These are phyloP conservation scores for Camptophora hylomeconis DNA, from an alignment of 2,329 filamentous ascomycete genomes.

Conservation along the genomic window DNA sequence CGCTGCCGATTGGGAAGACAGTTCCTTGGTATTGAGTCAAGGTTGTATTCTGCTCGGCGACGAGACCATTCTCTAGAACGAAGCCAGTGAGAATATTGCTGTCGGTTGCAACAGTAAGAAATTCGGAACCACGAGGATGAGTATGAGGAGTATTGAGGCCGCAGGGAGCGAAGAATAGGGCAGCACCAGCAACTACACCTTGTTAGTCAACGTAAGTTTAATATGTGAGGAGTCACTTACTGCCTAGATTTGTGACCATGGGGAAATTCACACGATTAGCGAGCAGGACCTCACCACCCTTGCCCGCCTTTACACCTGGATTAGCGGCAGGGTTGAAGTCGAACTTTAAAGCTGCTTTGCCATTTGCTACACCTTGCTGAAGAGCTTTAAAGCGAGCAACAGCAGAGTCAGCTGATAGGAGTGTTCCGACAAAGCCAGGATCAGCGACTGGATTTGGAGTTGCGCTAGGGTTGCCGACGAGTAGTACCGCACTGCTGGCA, in stretches of 20 bases:
- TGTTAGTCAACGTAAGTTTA: neutral
- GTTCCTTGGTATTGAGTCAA: slow-evolving; percentile 31
- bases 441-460: slow-evolving; percentile 11
- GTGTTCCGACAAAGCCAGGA: slow-evolving; percentile 13
- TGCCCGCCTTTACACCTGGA: slow-evolving; percentile 11
- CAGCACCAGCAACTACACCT: slow-evolving; percentile 29
- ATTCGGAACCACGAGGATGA: slow-evolving; percentile 36
- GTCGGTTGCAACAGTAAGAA: slow-evolving; percentile 32
- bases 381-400: slow-evolving; percentile 14
- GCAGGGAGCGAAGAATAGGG: slow-evolving; percentile 23
- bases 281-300: slow-evolving; percentile 19
- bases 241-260: slow-evolving; percentile 15
- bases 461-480: slow-evolving; percentile 10
- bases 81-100: slow-evolving; percentile 29
- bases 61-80: slow-evolving; percentile 34
- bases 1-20: slow-evolving; percentile 33
- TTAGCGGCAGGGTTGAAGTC: slow-evolving; percentile 18
- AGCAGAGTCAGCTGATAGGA: slow-evolving; percentile 13
- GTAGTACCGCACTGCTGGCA: too few species aligned
- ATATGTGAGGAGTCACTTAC: slow-evolving; percentile 12
- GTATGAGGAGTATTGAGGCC: slow-evolving; percentile 37
- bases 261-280: slow-evolving; percentile 17
- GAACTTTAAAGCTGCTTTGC: slow-evolving; percentile 15
- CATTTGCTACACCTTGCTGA: slow-evolving; percentile 9
- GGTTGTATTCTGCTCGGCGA: slow-evolving; percentile 26